Conservation (phyloP, 2,329 filamentous ascomycete genomes). For the Aspergillus melleus region DNA sequence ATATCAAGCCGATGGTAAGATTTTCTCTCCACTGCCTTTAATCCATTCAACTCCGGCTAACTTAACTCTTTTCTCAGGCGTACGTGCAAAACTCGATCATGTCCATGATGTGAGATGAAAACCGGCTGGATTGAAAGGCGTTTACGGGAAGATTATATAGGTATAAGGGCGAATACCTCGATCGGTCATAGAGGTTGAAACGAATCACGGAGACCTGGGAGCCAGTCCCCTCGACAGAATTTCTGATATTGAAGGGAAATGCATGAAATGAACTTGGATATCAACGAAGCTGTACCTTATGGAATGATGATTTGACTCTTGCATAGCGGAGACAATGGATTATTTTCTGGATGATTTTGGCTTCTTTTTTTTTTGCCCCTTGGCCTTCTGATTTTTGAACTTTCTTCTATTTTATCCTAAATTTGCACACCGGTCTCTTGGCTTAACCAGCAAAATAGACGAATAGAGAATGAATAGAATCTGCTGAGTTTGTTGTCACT, state of each 20-base stretch:
- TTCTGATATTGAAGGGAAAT: constrained; percentile 5
- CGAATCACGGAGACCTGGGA: not conserved
- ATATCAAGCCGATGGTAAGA: constrained; percentile 83
- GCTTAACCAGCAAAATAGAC: not conserved
- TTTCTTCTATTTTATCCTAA: not conserved
- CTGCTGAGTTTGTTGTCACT: not conserved
- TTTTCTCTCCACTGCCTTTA: too few relatives aligned
- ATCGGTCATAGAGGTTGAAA: constrained; percentile 8
- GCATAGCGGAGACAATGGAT: constrained; percentile 24
- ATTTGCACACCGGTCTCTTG: not conserved
- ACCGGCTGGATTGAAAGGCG: constrained; percentile 25
- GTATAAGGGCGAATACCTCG: constrained; percentile 13
- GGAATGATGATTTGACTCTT: constrained; percentile 22
- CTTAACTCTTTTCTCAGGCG: constrained; percentile 54
- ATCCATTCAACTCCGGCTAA: not conserved
- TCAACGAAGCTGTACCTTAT: constrained; percentile 18
- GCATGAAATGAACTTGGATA: constrained; percentile 9
- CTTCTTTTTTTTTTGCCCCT: not conserved
- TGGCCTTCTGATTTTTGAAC: not conserved
- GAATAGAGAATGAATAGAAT: not conserved
- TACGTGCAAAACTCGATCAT: constrained; percentile 83
- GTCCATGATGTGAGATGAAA: constrained; percentile 65
- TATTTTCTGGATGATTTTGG: not conserved
- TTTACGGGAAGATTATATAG: constrained; percentile 18
- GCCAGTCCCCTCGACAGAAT: not conserved